Evolutionary conservation across 1,284 basidiomycete genomes (phyloP).

Genomic region (Anthracocystis walkeri): DNA sequence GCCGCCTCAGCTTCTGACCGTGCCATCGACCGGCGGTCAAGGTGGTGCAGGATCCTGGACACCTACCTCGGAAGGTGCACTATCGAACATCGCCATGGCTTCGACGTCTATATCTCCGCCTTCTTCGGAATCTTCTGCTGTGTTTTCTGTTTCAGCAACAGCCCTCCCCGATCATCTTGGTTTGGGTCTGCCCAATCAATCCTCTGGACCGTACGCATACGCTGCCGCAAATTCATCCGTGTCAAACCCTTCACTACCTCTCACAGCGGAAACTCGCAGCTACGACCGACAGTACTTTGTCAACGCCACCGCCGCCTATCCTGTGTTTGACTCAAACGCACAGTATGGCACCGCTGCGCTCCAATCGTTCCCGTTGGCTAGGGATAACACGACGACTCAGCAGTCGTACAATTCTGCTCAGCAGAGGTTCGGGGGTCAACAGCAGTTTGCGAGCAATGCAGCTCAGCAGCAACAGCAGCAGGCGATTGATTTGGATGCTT

Average conservation of each 20-base stretch:
- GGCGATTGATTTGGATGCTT: conserved; percentile 19
- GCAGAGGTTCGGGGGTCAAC: not conserved
- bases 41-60: conserved; percentile 13
- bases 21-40: not conserved
- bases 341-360: not conserved
- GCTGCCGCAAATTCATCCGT: not conserved
- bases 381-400: conserved; percentile 18
- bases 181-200: not conserved
- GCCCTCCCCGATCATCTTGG: conserved; percentile 19
- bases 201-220: conserved; percentile 6
- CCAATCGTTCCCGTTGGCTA: not conserved
- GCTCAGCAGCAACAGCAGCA: not conserved
- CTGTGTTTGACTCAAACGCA: not conserved
- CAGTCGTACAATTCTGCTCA: not conserved
- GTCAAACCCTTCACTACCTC: conserved; percentile 14
- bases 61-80: conserved; percentile 15
- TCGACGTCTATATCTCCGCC: conserved; percentile 27
- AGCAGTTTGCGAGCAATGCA: not conserved
- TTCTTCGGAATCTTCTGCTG: conserved; percentile 6
- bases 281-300: conserved; percentile 9
- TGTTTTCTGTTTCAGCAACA: conserved; percentile 17
- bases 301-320: not conserved
- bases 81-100: conserved; percentile 24
- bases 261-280: conserved; percentile 4
- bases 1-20: conserved; percentile 12